Evolutionary conservation across 139 green algal species (phyloP).

Genomic region (Haematococcus sp.): DNA sequence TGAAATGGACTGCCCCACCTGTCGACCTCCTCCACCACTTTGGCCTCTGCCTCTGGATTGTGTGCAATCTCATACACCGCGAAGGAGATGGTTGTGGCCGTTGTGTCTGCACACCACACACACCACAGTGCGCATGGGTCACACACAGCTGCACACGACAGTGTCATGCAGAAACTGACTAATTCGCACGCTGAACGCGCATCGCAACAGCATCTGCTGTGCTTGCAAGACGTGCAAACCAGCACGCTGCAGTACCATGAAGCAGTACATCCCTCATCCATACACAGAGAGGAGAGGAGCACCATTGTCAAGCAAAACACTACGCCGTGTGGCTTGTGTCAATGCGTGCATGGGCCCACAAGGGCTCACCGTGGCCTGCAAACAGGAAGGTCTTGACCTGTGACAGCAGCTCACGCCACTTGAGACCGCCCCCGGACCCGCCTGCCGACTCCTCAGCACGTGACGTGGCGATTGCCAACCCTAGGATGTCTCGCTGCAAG

Average conservation of each 20-base stretch:
- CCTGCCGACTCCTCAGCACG: not conserved
- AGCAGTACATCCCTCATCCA: too few species aligned
- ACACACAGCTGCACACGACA: too few species aligned
- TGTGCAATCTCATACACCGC: constrained; percentile 21
- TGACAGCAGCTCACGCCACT: constrained; percentile 10
- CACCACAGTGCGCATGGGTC: not conserved
- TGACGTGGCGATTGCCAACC: not conserved
- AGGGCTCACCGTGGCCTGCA: constrained; percentile 15
- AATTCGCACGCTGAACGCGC: not conserved
- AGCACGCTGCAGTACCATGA: too few species aligned
- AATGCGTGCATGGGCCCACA: not conserved
- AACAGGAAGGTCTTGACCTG: constrained; percentile 36
- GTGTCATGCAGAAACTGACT: not conserved
- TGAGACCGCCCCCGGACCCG: not conserved
- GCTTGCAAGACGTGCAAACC: too few species aligned
- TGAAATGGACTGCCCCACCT: too few species aligned
- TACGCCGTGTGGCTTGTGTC: too few species aligned
- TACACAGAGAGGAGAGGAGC: too few species aligned
- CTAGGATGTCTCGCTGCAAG: constrained; percentile 6
- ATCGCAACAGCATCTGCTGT: not conserved
- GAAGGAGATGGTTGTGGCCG: constrained; percentile 4
- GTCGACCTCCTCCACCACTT: constrained; percentile 20
- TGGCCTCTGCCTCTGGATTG: constrained; percentile 8
- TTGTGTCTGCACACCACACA: constrained; percentile 12
- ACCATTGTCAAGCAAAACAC: too few species aligned